A percentile compares a stretch with the other conserved stretches of the same genome.
These are phyloP conservation scores for Melanopsichium pennsylvanicum DNA, from an alignment of 1,284 basidiomycete genomes.

Conservation along the genomic window DNA sequence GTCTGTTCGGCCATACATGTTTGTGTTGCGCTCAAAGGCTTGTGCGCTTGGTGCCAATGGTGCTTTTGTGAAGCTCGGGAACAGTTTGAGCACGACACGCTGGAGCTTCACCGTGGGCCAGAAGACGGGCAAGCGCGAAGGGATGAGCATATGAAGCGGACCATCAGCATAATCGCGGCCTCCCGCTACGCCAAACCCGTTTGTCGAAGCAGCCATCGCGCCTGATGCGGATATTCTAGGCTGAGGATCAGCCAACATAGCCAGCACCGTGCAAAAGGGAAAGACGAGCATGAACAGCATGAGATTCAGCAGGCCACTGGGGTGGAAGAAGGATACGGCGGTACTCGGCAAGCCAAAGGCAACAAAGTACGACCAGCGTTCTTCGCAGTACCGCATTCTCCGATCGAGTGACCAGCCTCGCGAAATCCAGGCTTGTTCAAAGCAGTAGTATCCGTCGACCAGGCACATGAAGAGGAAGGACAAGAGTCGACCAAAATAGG, in stretches of 20 bases:
- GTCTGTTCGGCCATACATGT: constrained; percentile 17
- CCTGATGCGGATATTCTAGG: constrained; percentile 48
- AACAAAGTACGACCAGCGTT: constrained; percentile 63
- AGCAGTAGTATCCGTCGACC: constrained; percentile 65
- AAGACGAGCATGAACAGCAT: constrained; percentile 65
- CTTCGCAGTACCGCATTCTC: constrained; percentile 63
- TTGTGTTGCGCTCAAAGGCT: constrained; percentile 39
- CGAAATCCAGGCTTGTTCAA: constrained; percentile 62
- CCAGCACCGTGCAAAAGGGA: constrained; percentile 61
- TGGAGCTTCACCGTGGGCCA: constrained; percentile 58
- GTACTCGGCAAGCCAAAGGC: constrained; percentile 64
- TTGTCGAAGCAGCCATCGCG: constrained; percentile 26
- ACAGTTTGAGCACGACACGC: constrained; percentile 15
- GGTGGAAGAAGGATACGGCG: constrained; percentile 63
- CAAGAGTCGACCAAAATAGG: constrained; percentile 50
- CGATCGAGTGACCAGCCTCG: constrained; percentile 52
- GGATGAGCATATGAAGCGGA: constrained; percentile 49
- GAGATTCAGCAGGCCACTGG: constrained; percentile 61
- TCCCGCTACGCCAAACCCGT: constrained; percentile 8
- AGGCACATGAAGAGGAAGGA: constrained; percentile 61
- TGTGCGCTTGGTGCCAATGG: constrained; percentile 14
- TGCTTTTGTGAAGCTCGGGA: constrained; percentile 23
- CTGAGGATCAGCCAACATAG: constrained; percentile 59
- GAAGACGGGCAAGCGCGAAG: constrained; percentile 60
- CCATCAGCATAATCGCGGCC: constrained; percentile 22